Percentiles rank a stretch among this genome's conserved stretches.
These are phyloP conservation scores for Cutaneotrichosporon dermatis DNA, from an alignment of 1,284 basidiomycete species.

Conservation along the genomic window DNA sequence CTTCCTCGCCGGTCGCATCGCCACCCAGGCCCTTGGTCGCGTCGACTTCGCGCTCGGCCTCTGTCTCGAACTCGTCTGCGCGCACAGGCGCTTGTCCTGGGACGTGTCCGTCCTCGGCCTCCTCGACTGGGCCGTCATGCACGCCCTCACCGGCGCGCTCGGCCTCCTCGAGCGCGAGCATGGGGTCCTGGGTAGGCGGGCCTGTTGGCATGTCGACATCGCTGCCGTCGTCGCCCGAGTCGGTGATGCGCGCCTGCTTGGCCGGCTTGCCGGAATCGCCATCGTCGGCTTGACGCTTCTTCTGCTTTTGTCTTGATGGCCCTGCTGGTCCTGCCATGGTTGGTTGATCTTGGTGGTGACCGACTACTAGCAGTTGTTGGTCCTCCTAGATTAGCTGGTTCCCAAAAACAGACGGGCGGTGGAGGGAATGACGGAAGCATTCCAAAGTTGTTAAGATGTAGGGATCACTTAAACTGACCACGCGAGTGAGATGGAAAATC, in stretches of 20 bases:
- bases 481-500: no score
- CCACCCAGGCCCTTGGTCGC: slow-evolving; percentile 72
- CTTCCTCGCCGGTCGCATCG: slow-evolving; percentile 45
- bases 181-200: slow-evolving; percentile 4
- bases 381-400: no score
- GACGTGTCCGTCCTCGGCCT: slow-evolving; percentile 13
- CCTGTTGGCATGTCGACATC: slow-evolving; percentile 10
- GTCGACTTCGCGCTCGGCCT: slow-evolving; percentile 80
- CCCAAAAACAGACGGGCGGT: no score
- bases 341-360: neutral
- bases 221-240: neutral
- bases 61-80: slow-evolving; percentile 82
- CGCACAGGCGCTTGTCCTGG: slow-evolving; percentile 64
- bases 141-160: slow-evolving; percentile 9
- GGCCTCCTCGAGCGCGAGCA: neutral
- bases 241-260: slow-evolving; percentile 12
- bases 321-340: neutral
- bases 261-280: neutral
- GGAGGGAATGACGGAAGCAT: no score
- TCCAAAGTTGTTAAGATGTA: no score
- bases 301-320: neutral
- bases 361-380: no score
- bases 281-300: slow-evolving; percentile 10
- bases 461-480: no score
- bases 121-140: slow-evolving; percentile 18